Percentiles rank a stretch among this genome's conserved stretches.
Conservation (phyloP, 2,329 filamentous ascomycete species). For the Scortechinia acanthostroma region DNA sequence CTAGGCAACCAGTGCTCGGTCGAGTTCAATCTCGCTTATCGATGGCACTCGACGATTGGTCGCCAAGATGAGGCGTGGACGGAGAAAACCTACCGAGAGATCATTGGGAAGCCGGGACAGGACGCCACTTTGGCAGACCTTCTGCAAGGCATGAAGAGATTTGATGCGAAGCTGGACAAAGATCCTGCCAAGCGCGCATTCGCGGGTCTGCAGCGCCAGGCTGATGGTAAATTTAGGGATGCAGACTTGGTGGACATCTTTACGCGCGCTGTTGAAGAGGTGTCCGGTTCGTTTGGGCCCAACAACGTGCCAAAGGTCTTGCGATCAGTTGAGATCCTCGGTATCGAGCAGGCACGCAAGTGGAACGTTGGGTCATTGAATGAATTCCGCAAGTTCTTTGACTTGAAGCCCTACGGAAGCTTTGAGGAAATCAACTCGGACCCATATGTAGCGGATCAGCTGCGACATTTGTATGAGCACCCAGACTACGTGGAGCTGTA, state of each 20-base stretch:
- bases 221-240: constrained; percentile 44
- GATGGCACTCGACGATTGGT: constrained; percentile 57
- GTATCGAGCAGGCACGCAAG: constrained; percentile 51
- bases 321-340: constrained; percentile 52
- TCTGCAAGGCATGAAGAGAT: too few relatives aligned
- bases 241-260: constrained; percentile 47
- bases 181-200: constrained; percentile 39
- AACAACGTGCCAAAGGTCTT: constrained; percentile 49
- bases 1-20: constrained; percentile 62
- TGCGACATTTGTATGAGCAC: constrained; percentile 52
- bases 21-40: constrained; percentile 63
- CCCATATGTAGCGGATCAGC: constrained; percentile 40
- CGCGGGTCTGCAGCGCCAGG: constrained; percentile 33
- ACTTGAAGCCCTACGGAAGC: constrained; percentile 42
- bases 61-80: constrained; percentile 56
- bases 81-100: constrained; percentile 38
- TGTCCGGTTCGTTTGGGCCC: constrained; percentile 50
- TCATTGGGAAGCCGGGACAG: constrained; percentile 22
- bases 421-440: constrained; percentile 54
- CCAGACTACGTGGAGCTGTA: constrained; percentile 66
- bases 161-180: constrained; percentile 26
- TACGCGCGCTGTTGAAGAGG: constrained; percentile 51
- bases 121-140: constrained; percentile 4
- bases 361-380: constrained; percentile 58
- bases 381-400: constrained; percentile 58